These are phyloP conservation scores for Ceratocystis smalleyi DNA, from an alignment of 2,329 filamentous ascomycete genomes.

Conservation along the genomic window DNA sequence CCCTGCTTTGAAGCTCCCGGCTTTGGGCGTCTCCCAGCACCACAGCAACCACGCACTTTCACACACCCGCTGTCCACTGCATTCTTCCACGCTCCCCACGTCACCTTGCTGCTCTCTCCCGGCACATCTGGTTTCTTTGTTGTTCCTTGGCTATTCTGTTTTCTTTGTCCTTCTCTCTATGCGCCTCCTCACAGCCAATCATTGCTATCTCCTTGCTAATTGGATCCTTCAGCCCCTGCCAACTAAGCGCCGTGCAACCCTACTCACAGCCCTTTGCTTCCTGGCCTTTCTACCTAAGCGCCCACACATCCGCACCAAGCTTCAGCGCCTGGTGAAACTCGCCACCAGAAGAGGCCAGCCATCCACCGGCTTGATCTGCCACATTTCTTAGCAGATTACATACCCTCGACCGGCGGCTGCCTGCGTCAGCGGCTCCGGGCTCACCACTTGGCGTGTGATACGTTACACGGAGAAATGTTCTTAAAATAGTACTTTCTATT, in stretches of 20 bases:
- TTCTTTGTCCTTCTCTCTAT: background rate
- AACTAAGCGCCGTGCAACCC: background rate
- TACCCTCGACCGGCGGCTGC: background rate
- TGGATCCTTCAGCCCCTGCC: background rate
- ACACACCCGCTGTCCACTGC: too few species aligned
- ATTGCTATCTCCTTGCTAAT: background rate
- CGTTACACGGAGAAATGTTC: background rate
- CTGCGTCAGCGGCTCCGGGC: background rate
- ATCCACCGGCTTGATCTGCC: too few species aligned
- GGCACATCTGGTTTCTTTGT: background rate
- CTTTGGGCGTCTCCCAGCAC: background rate
- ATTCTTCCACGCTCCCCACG: background rate
- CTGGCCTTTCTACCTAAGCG: background rate
- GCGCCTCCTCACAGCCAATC: background rate
- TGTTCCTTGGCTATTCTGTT: background rate
- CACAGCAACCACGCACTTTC: background rate
- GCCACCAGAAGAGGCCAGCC: background rate
- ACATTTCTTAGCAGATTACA: background rate
- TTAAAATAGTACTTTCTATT: background rate
- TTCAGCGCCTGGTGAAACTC: background rate
- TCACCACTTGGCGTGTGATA: background rate
- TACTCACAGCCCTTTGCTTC: background rate
- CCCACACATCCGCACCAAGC: background rate
- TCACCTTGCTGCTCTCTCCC: background rate
- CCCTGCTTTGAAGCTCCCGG: background rate